These are phyloP conservation scores for Penicillium soppii DNA, from an alignment of 495 filamentous ascomycete species.

Conservation along the genomic window DNA sequence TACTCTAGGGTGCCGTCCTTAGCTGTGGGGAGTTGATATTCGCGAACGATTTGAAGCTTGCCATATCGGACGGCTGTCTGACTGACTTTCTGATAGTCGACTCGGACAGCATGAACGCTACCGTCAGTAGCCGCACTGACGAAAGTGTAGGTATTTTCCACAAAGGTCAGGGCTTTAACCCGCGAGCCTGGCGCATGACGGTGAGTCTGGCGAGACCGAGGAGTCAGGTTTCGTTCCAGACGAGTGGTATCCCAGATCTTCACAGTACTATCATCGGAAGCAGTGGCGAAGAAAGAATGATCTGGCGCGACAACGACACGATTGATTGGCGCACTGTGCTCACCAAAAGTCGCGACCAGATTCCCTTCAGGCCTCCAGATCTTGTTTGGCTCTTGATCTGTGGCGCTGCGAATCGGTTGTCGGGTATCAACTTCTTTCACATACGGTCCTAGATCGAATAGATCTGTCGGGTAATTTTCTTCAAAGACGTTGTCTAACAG, in stretches of 20 bases:
- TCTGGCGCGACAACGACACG: slow-evolving; percentile 82
- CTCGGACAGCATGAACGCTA: slow-evolving; percentile 82
- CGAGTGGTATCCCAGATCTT: slow-evolving; percentile 92
- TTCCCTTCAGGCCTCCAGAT: slow-evolving; percentile 83
- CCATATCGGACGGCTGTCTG: slow-evolving; percentile 66
- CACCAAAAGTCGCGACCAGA: slow-evolving; percentile 82
- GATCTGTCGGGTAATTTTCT: slow-evolving; percentile 83
- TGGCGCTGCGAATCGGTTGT: slow-evolving; percentile 62
- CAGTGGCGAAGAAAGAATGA: slow-evolving; percentile 93
- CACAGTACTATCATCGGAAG: slow-evolving; percentile 86
- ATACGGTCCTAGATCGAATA: slow-evolving; percentile 68
- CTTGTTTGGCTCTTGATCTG: slow-evolving; percentile 44
- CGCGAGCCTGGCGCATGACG: slow-evolving; percentile 66
- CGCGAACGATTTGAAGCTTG: slow-evolving; percentile 70
- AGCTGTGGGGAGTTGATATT: slow-evolving; percentile 67
- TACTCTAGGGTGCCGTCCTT: slow-evolving; percentile 55
- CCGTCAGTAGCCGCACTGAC: slow-evolving; percentile 88
- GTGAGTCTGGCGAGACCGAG: slow-evolving; percentile 85
- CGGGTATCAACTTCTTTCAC: slow-evolving; percentile 68
- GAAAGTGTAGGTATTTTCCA: slow-evolving; percentile 93
- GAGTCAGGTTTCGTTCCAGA: slow-evolving; percentile 83
- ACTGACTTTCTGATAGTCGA: slow-evolving; percentile 66
- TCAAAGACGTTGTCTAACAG: slow-evolving; percentile 87
- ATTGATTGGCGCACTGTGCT: slow-evolving; percentile 81
- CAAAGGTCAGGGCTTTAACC: slow-evolving; percentile 79